A percentile compares a stretch with the other conserved stretches of the same genome.
Evolutionary conservation across 805 yeast genomes (phyloP).

Genomic region (Candida qinlingensis): DNA sequence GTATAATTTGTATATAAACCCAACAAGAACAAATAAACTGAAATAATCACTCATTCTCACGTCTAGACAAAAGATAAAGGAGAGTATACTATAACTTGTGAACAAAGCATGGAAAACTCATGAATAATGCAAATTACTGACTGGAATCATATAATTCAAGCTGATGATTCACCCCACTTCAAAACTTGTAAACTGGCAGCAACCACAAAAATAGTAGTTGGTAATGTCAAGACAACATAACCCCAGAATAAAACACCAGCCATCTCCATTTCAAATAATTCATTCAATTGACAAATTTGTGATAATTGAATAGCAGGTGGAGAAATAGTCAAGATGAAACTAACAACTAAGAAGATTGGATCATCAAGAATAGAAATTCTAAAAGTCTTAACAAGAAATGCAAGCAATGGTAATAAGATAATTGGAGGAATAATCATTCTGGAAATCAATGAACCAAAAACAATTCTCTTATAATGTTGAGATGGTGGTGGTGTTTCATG

Average conservation of each 20-base stretch:
- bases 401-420: conserved; percentile 60
- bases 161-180: conserved; percentile 26
- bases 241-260: conserved; percentile 82
- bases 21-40: too few species aligned
- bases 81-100: too few species aligned
- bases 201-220: conserved; percentile 69
- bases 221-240: conserved; percentile 67
- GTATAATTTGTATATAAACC: too few species aligned
- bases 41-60: too few species aligned
- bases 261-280: conserved; percentile 75
- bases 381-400: conserved; percentile 56
- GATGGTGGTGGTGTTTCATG: conserved; percentile 63
- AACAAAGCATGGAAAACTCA: too few species aligned
- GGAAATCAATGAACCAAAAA: conserved; percentile 64
- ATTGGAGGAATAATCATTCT: conserved; percentile 77
- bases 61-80: too few species aligned
- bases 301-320: conserved; percentile 84
- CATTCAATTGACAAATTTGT: conserved; percentile 74
- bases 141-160: background rate
- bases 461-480: conserved; percentile 54
- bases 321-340: conserved; percentile 67
- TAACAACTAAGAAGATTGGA: conserved; percentile 74
- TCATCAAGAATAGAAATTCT: conserved; percentile 69
- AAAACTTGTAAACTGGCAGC: conserved; percentile 52
- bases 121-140: background rate